These are phyloP conservation scores for Aurifilum marmelostoma DNA, from an alignment of 2,329 filamentous ascomycete species.

Conservation along the genomic window DNA sequence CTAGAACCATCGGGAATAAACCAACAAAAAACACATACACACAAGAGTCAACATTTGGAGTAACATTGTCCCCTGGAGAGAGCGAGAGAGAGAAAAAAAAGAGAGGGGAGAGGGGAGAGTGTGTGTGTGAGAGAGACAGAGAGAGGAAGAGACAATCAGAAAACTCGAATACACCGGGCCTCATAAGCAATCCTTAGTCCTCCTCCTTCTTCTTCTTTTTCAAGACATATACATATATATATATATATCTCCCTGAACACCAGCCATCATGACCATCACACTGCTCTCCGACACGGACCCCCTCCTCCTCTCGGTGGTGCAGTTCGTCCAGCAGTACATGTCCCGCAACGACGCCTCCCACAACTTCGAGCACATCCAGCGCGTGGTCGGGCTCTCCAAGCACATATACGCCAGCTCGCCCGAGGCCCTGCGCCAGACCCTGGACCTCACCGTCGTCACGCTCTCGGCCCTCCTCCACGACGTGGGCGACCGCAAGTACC, in stretches of 20 bases:
- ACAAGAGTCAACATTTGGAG: not conserved
- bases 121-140: not conserved
- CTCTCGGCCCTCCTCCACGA: constrained; percentile 83
- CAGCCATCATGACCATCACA: constrained; percentile 30
- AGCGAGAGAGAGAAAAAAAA: too few species aligned
- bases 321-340: constrained; percentile 74
- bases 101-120: too few species aligned
- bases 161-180: not conserved
- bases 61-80: not conserved
- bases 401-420: constrained; percentile 55
- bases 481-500: constrained; percentile 84
- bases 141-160: not conserved
- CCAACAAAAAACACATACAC: not conserved
- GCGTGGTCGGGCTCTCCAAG: constrained; percentile 75
- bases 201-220: not conserved
- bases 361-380: constrained; percentile 82
- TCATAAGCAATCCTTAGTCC: not conserved
- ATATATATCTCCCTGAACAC: too few species aligned
- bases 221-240: too few species aligned
- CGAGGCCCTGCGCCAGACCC: constrained; percentile 23
- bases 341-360: constrained; percentile 81
- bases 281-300: constrained; percentile 42
- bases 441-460: constrained; percentile 61
- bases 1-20: not conserved
- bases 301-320: constrained; percentile 59